phyloP scores from a whole-genome alignment of 169 alveolate species.

The Plasmodium chabaudi region DNA sequence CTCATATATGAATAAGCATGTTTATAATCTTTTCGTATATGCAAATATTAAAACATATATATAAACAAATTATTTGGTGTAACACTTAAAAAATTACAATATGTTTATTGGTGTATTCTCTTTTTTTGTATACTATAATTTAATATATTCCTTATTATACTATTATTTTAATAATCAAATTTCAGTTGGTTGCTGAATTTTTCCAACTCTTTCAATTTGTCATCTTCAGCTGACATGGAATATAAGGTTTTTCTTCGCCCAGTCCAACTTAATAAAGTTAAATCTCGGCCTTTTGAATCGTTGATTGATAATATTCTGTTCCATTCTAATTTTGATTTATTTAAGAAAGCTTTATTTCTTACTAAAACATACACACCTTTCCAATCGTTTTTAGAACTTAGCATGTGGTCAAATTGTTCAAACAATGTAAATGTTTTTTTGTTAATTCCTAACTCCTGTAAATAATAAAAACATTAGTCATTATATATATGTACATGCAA shows the following conservation, averaged over 20 bases:
- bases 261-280: constrained; percentile 68
- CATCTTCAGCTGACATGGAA: constrained; percentile 48
- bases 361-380: constrained; percentile 53
- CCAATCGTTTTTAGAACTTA: constrained; percentile 65
- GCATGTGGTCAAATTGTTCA: constrained; percentile 75
- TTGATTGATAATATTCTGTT: constrained; percentile 33
- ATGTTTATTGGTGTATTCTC: too few species aligned
- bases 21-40: too few species aligned
- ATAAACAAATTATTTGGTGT: too few species aligned
- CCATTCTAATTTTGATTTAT: constrained; percentile 66
- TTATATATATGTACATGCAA: not conserved
- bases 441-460: constrained; percentile 56
- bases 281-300: constrained; percentile 57
- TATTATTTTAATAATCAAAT: constrained; percentile 16
- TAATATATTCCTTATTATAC: too few species aligned
- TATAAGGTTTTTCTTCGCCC: constrained; percentile 62
- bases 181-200: constrained; percentile 37
- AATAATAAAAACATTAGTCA: not conserved
- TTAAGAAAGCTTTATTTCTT: constrained; percentile 41
- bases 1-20: too few species aligned
- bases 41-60: too few species aligned
- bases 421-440: constrained; percentile 49
- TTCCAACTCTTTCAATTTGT: constrained; percentile 54
- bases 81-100: too few species aligned
- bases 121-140: too few species aligned